These are phyloP conservation scores for Penicillium sp. DNA, from an alignment of 2,329 filamentous ascomycete species.

Conservation along the genomic window DNA sequence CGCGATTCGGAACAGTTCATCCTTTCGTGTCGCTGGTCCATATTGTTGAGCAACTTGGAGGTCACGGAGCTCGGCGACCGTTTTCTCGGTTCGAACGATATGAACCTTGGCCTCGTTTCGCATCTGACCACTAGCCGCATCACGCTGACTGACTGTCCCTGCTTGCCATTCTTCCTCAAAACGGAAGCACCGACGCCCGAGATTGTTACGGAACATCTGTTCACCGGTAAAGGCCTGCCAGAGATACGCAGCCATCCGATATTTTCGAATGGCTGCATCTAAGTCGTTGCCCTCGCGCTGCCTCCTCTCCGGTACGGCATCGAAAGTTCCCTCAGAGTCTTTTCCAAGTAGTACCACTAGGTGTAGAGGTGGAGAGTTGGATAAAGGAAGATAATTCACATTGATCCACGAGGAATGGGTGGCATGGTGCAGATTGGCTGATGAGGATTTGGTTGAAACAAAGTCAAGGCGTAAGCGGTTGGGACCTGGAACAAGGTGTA, in stretches of 20 bases:
- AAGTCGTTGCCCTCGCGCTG: conserved; percentile 82
- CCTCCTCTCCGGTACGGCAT: conserved; percentile 75
- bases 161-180: conserved; percentile 95
- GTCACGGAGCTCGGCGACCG: conserved; percentile 80
- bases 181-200: conserved; percentile 83
- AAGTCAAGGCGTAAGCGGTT: conserved; percentile 91
- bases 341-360: conserved; percentile 85
- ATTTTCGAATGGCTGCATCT: conserved; percentile 83
- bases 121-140: conserved; percentile 72
- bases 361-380: conserved; percentile 80
- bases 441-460: conserved; percentile 76
- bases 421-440: conserved; percentile 63
- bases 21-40: conserved; percentile 68
- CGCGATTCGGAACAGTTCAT: conserved; percentile 77
- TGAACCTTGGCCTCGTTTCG: conserved; percentile 92
- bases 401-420: conserved; percentile 80
- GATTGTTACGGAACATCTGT: conserved; percentile 89
- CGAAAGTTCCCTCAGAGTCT: conserved; percentile 85
- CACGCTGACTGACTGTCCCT: conserved; percentile 77
- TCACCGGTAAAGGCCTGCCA: conserved; percentile 98
- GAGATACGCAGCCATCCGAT: conserved; percentile 90
- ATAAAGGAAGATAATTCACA: conserved; percentile 83
- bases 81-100: conserved; percentile 80
- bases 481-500: conserved; percentile 88
- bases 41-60: conserved; percentile 81